phyloP scores from a whole-genome alignment of 2,329 filamentous ascomycete genomes.

The Colletotrichum gigasporum region DNA sequence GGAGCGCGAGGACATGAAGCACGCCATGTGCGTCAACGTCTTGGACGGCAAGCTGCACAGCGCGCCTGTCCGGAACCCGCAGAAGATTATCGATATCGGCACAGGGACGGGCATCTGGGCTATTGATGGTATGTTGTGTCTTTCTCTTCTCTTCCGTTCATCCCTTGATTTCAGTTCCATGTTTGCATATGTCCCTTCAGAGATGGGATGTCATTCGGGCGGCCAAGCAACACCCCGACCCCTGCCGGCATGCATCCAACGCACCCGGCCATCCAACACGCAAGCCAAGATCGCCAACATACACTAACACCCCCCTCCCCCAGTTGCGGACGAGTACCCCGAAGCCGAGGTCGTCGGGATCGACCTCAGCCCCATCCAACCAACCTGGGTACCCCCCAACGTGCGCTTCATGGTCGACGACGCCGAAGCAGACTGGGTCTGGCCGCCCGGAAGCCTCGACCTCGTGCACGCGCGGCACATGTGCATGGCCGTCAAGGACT shows the following conservation, averaged over 20 bases:
- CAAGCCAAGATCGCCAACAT: neutral
- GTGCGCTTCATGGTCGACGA: constrained; percentile 49
- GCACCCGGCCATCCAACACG: neutral
- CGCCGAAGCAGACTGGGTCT: constrained; percentile 42
- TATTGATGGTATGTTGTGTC: constrained; percentile 44
- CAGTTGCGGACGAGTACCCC: constrained; percentile 48
- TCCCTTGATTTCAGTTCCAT: neutral
- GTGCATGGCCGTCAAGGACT: constrained; percentile 47
- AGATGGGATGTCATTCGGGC: too few species aligned
- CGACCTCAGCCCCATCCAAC: constrained; percentile 51
- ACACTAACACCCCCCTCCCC: neutral
- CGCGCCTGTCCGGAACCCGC: constrained; percentile 44
- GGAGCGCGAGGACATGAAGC: constrained; percentile 29
- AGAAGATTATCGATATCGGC: constrained; percentile 53
- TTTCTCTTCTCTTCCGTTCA: constrained; percentile 15
- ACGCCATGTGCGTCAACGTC: constrained; percentile 40
- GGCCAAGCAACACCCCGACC: too few species aligned
- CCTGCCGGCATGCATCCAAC: neutral
- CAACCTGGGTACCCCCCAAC: constrained; percentile 50
- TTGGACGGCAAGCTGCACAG: constrained; percentile 47
- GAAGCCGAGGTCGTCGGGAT: constrained; percentile 48
- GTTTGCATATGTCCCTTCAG: neutral
- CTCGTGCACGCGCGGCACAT: constrained; percentile 48
- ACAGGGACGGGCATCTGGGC: constrained; percentile 56
- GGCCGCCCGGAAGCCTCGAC: constrained; percentile 35